Evolutionary conservation across 2,329 filamentous ascomycete genomes (phyloP), one percentile per base, ranked within the genome.

Genomic region (Chalara sp.): DNA sequence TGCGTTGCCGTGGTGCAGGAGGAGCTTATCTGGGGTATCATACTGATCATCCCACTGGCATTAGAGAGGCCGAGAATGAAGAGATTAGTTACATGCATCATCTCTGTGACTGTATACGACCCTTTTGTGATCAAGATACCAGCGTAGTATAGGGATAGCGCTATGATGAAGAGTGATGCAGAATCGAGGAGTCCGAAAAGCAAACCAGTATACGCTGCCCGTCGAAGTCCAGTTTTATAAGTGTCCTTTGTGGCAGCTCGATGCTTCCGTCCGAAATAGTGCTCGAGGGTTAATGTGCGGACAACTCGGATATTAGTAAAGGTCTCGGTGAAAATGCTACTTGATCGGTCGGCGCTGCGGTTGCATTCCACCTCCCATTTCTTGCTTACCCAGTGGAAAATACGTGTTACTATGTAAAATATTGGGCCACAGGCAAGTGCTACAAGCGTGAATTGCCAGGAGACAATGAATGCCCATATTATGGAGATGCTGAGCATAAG

Each of bases 131-230:
- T 75, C 8, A 95, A 73, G 1, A 78, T 69, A 0, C 83, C 81
- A 2, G 87, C 89, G 63, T 92, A 95, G 70, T 86, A 96, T 64
- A 96, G 93, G 7, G 95, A 79, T 4, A 95, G 70, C 0, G 89
- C 88, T 40, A 82, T 84, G 11, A 89, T 76, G 61, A 89, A 89
- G 53, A 83, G 79, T 39, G 83, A 79, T 13, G 83, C 76, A 0
- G 83, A 83, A 60, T 95, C 86, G 33, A 85, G 84, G n/a, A 93
- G 67, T 0, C 91, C 92, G 61, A 83, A 95, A 6, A 92, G 75
- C 5, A 83, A 67, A 0, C 89, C 88, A 0, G 82, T 80, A 58
- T 81, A 86, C 1, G 76, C 63, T 0, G 86, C 86, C 31, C 87
- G 79, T 55, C 77, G 78, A 8, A 84, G 62, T 0, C 91, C 90